Evolutionary conservation across 164 flowering plant species (phyloP).

Genomic region (Vitis labrusca): DNA sequence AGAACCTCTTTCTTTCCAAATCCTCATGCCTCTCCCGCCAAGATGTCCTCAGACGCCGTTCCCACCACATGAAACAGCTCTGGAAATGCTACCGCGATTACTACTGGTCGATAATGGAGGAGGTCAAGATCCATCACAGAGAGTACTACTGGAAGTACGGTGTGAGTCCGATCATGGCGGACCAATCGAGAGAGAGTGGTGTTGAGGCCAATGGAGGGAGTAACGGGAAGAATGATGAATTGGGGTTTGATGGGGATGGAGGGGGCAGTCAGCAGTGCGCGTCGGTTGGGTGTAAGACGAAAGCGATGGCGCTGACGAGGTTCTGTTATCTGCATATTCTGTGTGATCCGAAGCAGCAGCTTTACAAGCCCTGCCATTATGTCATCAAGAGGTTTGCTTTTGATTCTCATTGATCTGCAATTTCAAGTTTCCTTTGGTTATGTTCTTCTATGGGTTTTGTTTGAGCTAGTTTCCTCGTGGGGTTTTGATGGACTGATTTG

Average conservation of each 20-base stretch:
- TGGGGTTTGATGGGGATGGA: slow-evolving; percentile 13
- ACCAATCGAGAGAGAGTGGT: slow-evolving; percentile 2
- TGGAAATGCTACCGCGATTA: slow-evolving; percentile 45
- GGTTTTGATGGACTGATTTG: background rate
- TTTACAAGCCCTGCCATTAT: slow-evolving; percentile 66
- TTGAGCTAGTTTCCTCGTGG: background rate
- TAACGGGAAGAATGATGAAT: background rate
- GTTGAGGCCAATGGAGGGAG: slow-evolving; percentile 14
- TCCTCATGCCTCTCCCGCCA: slow-evolving; percentile 47
- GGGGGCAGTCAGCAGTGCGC: slow-evolving; percentile 33
- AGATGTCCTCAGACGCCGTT: slow-evolving; percentile 61
- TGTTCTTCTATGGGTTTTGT: background rate
- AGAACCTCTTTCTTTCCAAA: slow-evolving; percentile 31
- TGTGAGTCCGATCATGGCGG: slow-evolving; percentile 52
- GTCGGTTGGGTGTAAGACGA: slow-evolving; percentile 60
- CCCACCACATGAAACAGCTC: slow-evolving; percentile 43
- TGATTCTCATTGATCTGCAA: background rate
- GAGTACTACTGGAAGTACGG: slow-evolving; percentile 76
- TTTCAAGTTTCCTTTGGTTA: background rate
- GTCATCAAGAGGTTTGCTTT: slow-evolving; percentile 57
- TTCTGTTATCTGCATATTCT: slow-evolving; percentile 77
- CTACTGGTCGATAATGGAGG: slow-evolving; percentile 80
- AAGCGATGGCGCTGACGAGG: slow-evolving; percentile 80
- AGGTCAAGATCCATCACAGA: slow-evolving; percentile 48
- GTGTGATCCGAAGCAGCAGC: slow-evolving; percentile 67